A percentile compares a stretch with the other conserved stretches of the same genome.
Conservation (phyloP, 2,329 filamentous ascomycete genomes). For the Aspergillus thermomutatus region DNA sequence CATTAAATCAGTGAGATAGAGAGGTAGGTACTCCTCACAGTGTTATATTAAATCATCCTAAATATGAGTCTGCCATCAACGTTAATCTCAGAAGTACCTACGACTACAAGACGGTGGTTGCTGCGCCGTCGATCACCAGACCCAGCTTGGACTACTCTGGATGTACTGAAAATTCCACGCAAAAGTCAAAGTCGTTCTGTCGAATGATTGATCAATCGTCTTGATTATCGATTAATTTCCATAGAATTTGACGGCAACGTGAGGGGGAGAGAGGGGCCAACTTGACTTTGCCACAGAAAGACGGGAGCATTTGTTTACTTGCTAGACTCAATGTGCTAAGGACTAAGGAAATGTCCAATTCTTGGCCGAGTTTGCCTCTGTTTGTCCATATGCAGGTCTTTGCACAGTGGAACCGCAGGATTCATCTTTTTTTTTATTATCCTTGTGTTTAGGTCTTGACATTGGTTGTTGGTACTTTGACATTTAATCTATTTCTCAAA, state of each 20-base stretch:
- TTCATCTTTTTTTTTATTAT: neutral
- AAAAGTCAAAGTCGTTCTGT: constrained; percentile 7
- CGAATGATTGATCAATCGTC: neutral
- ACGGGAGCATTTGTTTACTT: neutral
- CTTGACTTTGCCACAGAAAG: neutral
- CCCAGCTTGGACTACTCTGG: neutral
- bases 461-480: neutral
- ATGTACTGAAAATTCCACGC: constrained; percentile 5
- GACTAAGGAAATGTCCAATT: neutral
- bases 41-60: neutral
- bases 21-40: neutral
- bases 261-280: neutral
- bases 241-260: neutral
- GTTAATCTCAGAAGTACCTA: neutral
- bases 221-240: neutral
- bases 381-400: neutral
- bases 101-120: constrained; percentile 18
- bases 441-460: neutral
- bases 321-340: neutral
- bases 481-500: neutral
- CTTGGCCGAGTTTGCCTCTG: neutral
- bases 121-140: constrained; percentile 27
- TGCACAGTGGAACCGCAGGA: neutral
- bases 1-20: neutral
- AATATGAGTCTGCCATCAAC: neutral